Evolutionary conservation across 2,329 filamentous ascomycete species (phyloP).

Genomic region (Beauveria australis): DNA sequence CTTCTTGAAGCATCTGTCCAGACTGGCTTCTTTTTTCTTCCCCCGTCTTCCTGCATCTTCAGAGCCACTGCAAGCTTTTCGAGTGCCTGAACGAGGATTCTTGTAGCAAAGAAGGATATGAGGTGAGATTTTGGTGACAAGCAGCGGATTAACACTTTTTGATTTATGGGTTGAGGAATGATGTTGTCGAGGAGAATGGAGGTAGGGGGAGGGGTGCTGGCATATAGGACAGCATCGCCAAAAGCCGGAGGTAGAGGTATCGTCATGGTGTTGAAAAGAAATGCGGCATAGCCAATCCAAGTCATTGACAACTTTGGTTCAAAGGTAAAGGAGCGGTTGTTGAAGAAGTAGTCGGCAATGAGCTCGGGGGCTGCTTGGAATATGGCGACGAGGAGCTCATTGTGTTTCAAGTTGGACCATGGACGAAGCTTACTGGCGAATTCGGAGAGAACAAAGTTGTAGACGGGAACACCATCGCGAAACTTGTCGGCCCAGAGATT

Average conservation of each 20-base stretch:
- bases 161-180: slow-evolving; percentile 71
- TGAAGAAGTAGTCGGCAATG: slow-evolving; percentile 77
- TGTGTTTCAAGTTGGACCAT: slow-evolving; percentile 73
- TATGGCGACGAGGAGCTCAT: slow-evolving; percentile 70
- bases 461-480: slow-evolving; percentile 58
- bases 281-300: slow-evolving; percentile 89
- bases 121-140: slow-evolving; percentile 70
- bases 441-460: slow-evolving; percentile 70
- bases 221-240: slow-evolving; percentile 54
- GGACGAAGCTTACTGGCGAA: slow-evolving; percentile 74
- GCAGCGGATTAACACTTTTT: slow-evolving; percentile 72
- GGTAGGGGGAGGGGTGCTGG: slow-evolving; percentile 66
- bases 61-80: slow-evolving; percentile 65
- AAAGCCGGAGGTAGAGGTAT: slow-evolving; percentile 66
- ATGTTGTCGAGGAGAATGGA: slow-evolving; percentile 78
- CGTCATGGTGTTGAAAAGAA: slow-evolving; percentile 74
- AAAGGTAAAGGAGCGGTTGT: slow-evolving; percentile 71
- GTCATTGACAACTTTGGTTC: slow-evolving; percentile 88
- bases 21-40: slow-evolving; percentile 29
- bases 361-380: slow-evolving; percentile 79
- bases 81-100: slow-evolving; percentile 70
- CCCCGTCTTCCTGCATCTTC: slow-evolving; percentile 47
- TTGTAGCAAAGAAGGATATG: slow-evolving; percentile 74
- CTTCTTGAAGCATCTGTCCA: slow-evolving; percentile 65
- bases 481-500: slow-evolving; percentile 64